phyloP scores from a whole-genome alignment of 1,284 basidiomycete genomes.

The Melampsora larici-populina region DNA sequence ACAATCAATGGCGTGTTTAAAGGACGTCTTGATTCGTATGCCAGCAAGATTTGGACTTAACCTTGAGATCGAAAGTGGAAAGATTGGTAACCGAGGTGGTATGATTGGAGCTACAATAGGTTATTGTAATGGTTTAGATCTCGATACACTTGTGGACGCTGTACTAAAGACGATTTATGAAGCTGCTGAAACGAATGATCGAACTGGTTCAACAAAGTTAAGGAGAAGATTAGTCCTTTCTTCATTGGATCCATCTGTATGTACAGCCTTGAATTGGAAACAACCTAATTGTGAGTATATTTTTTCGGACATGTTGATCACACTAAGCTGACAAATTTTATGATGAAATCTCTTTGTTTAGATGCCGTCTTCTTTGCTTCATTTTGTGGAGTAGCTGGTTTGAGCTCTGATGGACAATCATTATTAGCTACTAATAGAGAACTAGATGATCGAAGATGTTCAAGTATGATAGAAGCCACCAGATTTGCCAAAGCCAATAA shows the following conservation, averaged over 20 bases:
- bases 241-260: conserved; percentile 81
- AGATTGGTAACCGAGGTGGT: neutral
- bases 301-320: neutral
- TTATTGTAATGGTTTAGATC: conserved; percentile 55
- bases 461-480: conserved; percentile 81
- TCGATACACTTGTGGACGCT: conserved; percentile 76
- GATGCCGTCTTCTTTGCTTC: conserved; percentile 92
- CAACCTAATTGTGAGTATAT: conserved; percentile 73
- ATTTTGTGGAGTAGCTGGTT: conserved; percentile 68
- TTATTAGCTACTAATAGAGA: conserved; percentile 55
- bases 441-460: conserved; percentile 60
- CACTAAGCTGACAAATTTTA: neutral
- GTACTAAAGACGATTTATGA: conserved; percentile 74
- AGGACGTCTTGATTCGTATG: conserved; percentile 17
- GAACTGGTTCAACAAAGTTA: neutral
- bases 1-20: conserved; percentile 18
- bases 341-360: neutral
- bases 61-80: conserved; percentile 63
- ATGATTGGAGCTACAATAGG: conserved; percentile 59
- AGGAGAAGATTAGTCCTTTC: conserved; percentile 67
- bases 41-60: conserved; percentile 71
- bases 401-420: conserved; percentile 10
- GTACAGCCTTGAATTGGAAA: conserved; percentile 93
- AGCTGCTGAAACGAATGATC: conserved; percentile 52
- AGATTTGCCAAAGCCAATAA: conserved; percentile 93